These are phyloP conservation scores for Geranomyces michiganensis DNA, from an alignment of 192 early-diverging fungal species.

Conservation along the genomic window DNA sequence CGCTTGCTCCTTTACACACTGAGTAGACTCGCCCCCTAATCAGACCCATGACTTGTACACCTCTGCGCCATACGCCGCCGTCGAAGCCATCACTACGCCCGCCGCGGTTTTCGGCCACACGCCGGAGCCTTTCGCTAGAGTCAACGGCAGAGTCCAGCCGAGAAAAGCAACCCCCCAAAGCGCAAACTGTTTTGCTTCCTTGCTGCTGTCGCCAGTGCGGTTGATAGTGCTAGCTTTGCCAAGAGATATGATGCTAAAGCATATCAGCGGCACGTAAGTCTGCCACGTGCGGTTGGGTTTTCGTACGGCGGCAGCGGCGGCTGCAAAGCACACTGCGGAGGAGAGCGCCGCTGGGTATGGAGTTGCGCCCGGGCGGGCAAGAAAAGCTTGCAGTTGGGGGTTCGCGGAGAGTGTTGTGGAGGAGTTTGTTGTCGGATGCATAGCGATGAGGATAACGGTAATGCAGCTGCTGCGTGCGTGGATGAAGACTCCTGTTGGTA, in stretches of 20 bases:
- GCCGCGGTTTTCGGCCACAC: constrained; percentile 12
- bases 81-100: constrained; percentile 13
- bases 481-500: no score
- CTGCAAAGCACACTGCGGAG: constrained; percentile 20
- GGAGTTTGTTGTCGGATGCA: no score
- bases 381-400: not conserved
- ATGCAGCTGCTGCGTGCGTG: no score
- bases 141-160: not conserved
- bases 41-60: constrained; percentile 21
- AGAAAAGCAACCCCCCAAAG: constrained; percentile 21
- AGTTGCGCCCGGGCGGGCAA: constrained; percentile 9
- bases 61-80: constrained; percentile 22
- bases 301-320: constrained; percentile 15
- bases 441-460: no score
- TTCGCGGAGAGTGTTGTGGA: no score
- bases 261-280: constrained; percentile 13
- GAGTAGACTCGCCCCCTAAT: not conserved
- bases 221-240: not conserved
- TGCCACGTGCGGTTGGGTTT: constrained; percentile 1
- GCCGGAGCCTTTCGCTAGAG: not conserved
- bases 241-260: constrained; percentile 16
- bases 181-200: constrained; percentile 2
- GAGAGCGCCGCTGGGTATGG: constrained; percentile 18
- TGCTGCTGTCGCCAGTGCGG: constrained; percentile 17
- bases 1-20: no score